Evolutionary conservation across 192 early-diverging fungal species (phyloP).

Genomic region (Coemansia erecta): DNA sequence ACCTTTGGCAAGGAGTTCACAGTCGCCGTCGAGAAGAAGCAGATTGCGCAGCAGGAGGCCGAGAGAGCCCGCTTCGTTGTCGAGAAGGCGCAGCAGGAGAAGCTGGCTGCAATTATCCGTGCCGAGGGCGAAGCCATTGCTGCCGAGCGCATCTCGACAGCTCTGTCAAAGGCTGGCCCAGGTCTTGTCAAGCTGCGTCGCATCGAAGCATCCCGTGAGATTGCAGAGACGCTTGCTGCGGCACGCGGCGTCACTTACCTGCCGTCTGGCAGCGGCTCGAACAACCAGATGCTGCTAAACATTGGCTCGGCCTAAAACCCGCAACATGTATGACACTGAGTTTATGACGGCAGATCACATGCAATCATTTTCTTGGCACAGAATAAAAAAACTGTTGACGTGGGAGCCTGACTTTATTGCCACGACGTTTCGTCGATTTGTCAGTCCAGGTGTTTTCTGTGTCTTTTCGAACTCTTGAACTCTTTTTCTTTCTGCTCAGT

Average conservation of each 20-base stretch:
- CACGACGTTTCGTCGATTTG: no score
- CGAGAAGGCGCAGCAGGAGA: constrained; percentile 98
- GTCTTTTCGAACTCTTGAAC: no score
- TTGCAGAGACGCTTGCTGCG: constrained; percentile 80
- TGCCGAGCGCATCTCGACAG: constrained; percentile 86
- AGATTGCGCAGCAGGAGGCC: constrained; percentile 99
- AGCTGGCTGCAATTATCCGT: constrained; percentile 92
- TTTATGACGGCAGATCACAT: no score
- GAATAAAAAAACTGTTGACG: no score
- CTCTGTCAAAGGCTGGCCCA: constrained; percentile 87
- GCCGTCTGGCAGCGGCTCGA: constrained; percentile 61
- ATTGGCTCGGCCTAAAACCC: constrained; percentile 49
- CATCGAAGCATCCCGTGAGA: constrained; percentile 97
- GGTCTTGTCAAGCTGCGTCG: constrained; percentile 93
- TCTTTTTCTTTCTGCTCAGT: constrained; percentile 1
- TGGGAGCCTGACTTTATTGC: no score
- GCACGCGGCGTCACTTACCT: constrained; percentile 90
- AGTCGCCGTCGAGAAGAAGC: constrained; percentile 96
- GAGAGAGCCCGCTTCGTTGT: constrained; percentile 98
- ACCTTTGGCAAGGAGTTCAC: constrained; percentile 99
- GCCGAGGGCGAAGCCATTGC: constrained; percentile 97
- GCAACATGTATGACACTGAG: neutral
- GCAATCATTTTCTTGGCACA: no score
- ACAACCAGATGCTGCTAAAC: constrained; percentile 76
- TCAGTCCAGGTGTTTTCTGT: no score